Conservation (phyloP, 1,284 basidiomycete species). For the Pulchroboletus neoregius region DNA sequence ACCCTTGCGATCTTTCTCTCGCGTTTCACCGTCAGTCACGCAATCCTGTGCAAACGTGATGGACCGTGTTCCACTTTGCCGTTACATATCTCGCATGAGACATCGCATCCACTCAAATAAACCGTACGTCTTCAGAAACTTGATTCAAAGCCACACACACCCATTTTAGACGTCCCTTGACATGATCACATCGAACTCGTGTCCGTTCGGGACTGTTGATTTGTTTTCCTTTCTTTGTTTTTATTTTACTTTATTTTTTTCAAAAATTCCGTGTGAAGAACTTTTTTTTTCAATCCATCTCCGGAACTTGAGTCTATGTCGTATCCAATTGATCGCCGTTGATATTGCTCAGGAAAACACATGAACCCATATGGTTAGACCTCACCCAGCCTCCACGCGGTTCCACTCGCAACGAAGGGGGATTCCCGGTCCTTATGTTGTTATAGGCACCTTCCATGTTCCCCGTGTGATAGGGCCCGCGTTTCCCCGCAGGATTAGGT, state of each 20-base stretch:
- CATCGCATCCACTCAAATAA: not conserved
- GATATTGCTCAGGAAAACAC: constrained; percentile 31
- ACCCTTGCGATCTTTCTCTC: constrained; percentile 20
- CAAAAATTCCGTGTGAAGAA: constrained; percentile 19
- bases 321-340: constrained; percentile 37
- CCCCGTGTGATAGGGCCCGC: constrained; percentile 8
- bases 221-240: constrained; percentile 22
- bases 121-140: not conserved
- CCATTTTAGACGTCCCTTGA: constrained; percentile 14
- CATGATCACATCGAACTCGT: no score
- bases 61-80: constrained; percentile 10
- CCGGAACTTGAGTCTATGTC: constrained; percentile 31
- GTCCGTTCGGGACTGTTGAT: no score
- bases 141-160: not conserved
- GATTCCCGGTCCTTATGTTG: constrained; percentile 9
- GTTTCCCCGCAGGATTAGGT: constrained; percentile 21
- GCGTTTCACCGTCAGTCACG: constrained; percentile 20
- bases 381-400: constrained; percentile 26
- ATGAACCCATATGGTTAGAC: constrained; percentile 32
- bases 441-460: constrained; percentile 10
- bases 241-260: constrained; percentile 14
- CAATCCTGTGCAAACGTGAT: constrained; percentile 6
- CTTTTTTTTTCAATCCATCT: constrained; percentile 18
- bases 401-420: constrained; percentile 22
- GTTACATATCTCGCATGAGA: constrained; percentile 10